Evolutionary conservation across 225 moss, liverwort and hornwort genomes (phyloP).

Genomic region (Antitrichia curtipendula): DNA sequence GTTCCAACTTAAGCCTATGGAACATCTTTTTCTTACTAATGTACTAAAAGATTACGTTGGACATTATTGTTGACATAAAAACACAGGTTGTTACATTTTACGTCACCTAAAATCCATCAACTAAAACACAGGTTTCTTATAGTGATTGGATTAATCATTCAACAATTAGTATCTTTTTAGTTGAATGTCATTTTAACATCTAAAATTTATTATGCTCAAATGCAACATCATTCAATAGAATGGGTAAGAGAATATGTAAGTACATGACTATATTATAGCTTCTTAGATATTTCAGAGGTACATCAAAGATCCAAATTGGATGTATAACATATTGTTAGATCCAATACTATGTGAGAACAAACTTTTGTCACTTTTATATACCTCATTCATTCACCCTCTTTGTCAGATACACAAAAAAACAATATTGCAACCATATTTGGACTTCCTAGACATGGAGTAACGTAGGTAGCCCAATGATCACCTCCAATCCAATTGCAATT

Average conservation of each 20-base stretch:
- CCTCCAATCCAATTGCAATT: background rate
- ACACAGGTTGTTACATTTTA: too few relatives aligned
- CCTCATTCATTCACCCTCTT: background rate
- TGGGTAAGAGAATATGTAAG: accelerated
- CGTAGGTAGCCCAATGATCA: background rate
- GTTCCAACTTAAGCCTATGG: background rate
- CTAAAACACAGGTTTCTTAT: too few relatives aligned
- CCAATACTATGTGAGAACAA: background rate
- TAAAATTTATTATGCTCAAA: background rate
- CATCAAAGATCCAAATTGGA: background rate
- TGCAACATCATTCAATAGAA: background rate
- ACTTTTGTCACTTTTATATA: background rate
- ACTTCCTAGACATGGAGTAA: background rate
- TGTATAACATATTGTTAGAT: accelerated
- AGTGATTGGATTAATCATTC: background rate
- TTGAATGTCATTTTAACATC: background rate
- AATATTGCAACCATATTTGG: background rate
- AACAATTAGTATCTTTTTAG: background rate
- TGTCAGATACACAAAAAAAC: background rate
- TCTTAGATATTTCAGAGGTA: background rate
- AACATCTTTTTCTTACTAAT: background rate
- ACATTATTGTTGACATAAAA: too few relatives aligned
- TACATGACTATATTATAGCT: accelerated
- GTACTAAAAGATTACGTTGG: too few relatives aligned
- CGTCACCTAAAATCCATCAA: too few relatives aligned